These are phyloP conservation scores for Penicillium flavigenum DNA, from an alignment of 495 filamentous ascomycete genomes.

Conservation along the genomic window DNA sequence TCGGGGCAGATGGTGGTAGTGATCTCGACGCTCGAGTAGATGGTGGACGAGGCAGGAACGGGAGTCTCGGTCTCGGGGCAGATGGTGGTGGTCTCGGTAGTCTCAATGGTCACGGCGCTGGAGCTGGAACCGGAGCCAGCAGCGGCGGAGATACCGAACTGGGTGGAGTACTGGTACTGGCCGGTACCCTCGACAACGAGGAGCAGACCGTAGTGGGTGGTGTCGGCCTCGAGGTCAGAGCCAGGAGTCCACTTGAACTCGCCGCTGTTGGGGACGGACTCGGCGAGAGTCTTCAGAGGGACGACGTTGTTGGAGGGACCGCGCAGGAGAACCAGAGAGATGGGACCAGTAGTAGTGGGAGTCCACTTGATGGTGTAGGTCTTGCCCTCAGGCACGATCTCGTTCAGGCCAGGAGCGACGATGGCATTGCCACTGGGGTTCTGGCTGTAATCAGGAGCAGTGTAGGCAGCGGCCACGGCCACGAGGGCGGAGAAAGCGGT, in stretches of 20 bases:
- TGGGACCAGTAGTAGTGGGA: conserved; percentile 42
- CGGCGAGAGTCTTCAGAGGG: conserved; percentile 54
- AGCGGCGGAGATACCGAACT: conserved; percentile 64
- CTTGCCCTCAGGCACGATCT: conserved; percentile 54
- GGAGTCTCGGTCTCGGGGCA: conserved; percentile 23
- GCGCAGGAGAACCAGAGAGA: conserved; percentile 63
- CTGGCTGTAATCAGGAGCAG: conserved; percentile 47
- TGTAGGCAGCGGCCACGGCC: conserved; percentile 54
- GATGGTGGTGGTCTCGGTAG: conserved; percentile 27
- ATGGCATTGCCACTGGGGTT: conserved; percentile 59
- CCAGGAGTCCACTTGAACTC: conserved; percentile 56
- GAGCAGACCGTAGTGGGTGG: conserved; percentile 63
- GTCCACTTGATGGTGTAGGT: conserved; percentile 63
- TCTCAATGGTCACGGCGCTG: conserved; percentile 18
- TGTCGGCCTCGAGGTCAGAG: conserved; percentile 46
- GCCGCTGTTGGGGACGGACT: conserved; percentile 59
- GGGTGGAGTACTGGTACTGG: conserved; percentile 66
- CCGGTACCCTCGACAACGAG: conserved; percentile 62
- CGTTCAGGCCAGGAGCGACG: conserved; percentile 47
- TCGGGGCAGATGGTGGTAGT: conserved; percentile 28
- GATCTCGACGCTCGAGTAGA: too few relatives aligned
- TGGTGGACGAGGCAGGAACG: too few relatives aligned
- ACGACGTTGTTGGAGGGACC: conserved; percentile 58
- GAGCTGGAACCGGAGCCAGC: conserved; percentile 24
- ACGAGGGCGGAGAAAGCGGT: conserved; percentile 49